phyloP scores from a whole-genome alignment of 805 yeast species.

The Kazachstania kunashirensis region DNA sequence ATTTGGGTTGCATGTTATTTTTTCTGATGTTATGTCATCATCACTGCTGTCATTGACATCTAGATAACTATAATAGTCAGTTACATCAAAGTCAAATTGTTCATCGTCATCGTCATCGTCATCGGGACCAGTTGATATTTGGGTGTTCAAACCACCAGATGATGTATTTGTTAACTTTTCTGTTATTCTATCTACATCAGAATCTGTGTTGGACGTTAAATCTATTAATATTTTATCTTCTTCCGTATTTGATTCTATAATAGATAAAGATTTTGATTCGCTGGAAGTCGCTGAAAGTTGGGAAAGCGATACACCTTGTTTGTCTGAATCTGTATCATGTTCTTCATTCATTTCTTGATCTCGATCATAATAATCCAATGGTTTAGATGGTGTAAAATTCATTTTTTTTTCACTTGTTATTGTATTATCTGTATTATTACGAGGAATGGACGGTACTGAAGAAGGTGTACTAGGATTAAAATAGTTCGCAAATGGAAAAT shows the following conservation, averaged over 20 bases:
- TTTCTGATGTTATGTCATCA: neutral
- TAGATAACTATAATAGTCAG: slow-evolving; percentile 6
- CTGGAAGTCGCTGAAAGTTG: neutral
- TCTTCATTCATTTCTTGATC: neutral
- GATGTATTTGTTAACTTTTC: neutral
- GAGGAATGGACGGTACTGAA: neutral
- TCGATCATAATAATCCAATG: slow-evolving; percentile 8
- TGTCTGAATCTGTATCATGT: neutral
- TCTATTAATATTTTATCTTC: neutral
- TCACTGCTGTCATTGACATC: slow-evolving; percentile 2
- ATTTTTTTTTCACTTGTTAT: slow-evolving; percentile 7
- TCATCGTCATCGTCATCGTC: neutral
- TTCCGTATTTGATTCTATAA: neutral
- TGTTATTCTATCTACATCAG: too few relatives aligned
- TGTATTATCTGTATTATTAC: neutral
- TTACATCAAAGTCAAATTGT: slow-evolving; percentile 4
- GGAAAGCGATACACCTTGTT: neutral
- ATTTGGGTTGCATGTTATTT: neutral
- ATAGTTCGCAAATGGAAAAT: neutral
- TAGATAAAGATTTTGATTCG: neutral
- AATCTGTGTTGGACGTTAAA: too few relatives aligned
- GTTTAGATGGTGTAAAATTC: slow-evolving; percentile 24
- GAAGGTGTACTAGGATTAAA: slow-evolving; percentile 3
- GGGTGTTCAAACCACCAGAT: neutral
- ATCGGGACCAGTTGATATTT: neutral